These are phyloP conservation scores for Boletus coccyginus DNA, from an alignment of 768 basidiomycete species.

Conservation along the genomic window DNA sequence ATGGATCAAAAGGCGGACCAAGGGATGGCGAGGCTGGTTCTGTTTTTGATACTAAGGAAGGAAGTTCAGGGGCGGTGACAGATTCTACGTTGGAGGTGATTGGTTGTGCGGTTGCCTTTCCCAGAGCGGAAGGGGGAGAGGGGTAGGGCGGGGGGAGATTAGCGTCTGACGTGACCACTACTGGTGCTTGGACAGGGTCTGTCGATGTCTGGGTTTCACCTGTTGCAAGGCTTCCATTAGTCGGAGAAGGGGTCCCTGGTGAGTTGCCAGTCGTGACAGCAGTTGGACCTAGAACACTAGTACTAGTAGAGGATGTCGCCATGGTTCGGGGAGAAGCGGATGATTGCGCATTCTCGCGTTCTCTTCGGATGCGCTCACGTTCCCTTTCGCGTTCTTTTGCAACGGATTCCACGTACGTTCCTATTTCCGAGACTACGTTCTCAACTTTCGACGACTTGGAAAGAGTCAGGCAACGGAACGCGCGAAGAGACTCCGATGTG, in stretches of 20 bases:
- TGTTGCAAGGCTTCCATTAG: conserved; percentile 6
- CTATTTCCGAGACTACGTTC: conserved; percentile 57
- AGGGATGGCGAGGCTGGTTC: conserved; percentile 20
- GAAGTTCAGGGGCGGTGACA: conserved; percentile 15
- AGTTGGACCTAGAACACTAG: conserved; percentile 9
- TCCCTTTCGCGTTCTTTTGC: conserved; percentile 77
- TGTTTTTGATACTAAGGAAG: conserved; percentile 9
- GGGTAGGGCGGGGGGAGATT: conserved; percentile 44
- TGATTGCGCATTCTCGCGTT: conserved; percentile 49
- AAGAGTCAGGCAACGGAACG: conserved; percentile 51
- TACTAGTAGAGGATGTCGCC: conserved; percentile 22
- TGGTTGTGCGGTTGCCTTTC: conserved; percentile 14
- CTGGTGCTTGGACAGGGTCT: conserved; percentile 13
- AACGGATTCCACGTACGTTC: conserved; percentile 70
- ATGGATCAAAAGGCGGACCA: conserved; percentile 41
- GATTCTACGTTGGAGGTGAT: conserved; percentile 19
- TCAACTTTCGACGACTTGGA: conserved; percentile 49
- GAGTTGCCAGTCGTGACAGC: conserved; percentile 10
- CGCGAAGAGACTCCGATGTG: conserved; percentile 38
- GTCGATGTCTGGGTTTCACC: conserved; percentile 21
- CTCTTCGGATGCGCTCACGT: conserved; percentile 66
- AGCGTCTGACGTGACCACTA: conserved; percentile 14
- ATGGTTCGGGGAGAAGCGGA: conserved; percentile 27
- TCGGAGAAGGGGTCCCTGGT: conserved; percentile 12
- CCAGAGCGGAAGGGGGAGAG: conserved; percentile 54